Percentiles rank a stretch among this genome's conserved stretches.
These are phyloP conservation scores for Pachyrhizus erosus DNA, from an alignment of 306 rosid genomes.

Conservation along the genomic window DNA sequence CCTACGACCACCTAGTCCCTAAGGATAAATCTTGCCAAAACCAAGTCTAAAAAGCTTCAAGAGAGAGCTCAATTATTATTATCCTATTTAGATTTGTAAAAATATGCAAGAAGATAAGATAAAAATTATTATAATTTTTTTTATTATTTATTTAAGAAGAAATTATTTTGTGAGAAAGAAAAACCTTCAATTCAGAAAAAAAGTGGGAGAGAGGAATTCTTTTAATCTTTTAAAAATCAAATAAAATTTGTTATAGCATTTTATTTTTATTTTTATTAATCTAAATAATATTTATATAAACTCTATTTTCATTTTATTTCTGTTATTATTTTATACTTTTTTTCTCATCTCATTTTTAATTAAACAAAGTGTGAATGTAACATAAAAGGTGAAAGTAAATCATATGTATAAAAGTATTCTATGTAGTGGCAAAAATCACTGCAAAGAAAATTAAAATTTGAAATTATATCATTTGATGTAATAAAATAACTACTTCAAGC, in stretches of 20 bases:
- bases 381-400: conserved; percentile 19
- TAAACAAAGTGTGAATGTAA: background rate
- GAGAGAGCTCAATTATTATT: conserved; percentile 30
- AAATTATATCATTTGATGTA: background rate
- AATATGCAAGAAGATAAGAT: background rate
- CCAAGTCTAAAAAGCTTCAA: background rate
- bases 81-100: background rate
- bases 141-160: background rate
- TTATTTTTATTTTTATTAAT: background rate
- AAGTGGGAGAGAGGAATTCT: background rate
- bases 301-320: background rate
- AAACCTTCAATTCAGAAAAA: background rate
- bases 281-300: background rate
- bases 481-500: background rate
- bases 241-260: no score
- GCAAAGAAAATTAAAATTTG: background rate
- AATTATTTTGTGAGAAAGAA: background rate
- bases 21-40: background rate
- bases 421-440: conserved; percentile 1
- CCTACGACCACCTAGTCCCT: conserved; percentile 24
- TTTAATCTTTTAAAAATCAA: background rate
- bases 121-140: background rate
- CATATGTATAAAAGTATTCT: background rate
- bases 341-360: background rate
- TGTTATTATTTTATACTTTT: background rate